Percentiles rank a stretch among this genome's conserved stretches.
phyloP scores from a whole-genome alignment of 768 basidiomycete genomes.

The Chalciporus pseudorubinellus region DNA sequence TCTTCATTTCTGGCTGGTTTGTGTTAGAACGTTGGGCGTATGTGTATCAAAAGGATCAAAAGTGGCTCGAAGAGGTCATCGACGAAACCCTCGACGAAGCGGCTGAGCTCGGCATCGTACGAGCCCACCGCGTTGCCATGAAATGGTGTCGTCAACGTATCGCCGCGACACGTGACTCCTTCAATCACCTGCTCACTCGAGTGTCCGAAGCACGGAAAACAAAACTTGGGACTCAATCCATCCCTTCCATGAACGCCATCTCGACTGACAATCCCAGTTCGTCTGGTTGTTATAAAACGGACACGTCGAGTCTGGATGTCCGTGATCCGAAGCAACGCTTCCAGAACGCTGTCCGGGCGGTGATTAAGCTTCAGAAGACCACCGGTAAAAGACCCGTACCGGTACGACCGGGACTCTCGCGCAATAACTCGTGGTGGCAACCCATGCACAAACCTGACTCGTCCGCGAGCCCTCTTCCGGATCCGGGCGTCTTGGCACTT shows the following conservation, averaged over 20 bases:
- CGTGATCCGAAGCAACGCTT: slow-evolving; percentile 34
- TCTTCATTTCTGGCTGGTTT: slow-evolving; percentile 53
- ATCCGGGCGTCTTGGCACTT: slow-evolving; percentile 23
- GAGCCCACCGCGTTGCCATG: slow-evolving; percentile 21
- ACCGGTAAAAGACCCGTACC: slow-evolving; percentile 23
- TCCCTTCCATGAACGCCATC: background rate
- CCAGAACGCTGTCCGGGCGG: slow-evolving; percentile 40
- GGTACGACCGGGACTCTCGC: slow-evolving; percentile 23
- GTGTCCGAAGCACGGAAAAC: slow-evolving; percentile 5
- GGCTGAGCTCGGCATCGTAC: slow-evolving; percentile 21
- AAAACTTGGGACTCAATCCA: background rate
- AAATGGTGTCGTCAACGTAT: slow-evolving; percentile 24
- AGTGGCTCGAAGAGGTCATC: slow-evolving; percentile 45
- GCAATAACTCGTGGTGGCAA: slow-evolving; percentile 29
- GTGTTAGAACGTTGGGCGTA: slow-evolving; percentile 47
- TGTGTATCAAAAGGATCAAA: slow-evolving; percentile 41
- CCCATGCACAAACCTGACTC: slow-evolving; percentile 4
- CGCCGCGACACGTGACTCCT: background rate
- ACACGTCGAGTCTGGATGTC: slow-evolving; percentile 19
- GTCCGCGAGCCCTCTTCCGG: slow-evolving; percentile 17
- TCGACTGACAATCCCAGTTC: slow-evolving; percentile 7
- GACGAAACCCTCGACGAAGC: slow-evolving; percentile 22
- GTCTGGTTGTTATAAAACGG: background rate
- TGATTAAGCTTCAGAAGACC: slow-evolving; percentile 39
- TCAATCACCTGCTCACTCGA: slow-evolving; percentile 14